Percentiles rank a stretch among this genome's conserved stretches.
Conservation (phyloP, 2,329 filamentous ascomycete genomes). For the Neonectria sp. region DNA sequence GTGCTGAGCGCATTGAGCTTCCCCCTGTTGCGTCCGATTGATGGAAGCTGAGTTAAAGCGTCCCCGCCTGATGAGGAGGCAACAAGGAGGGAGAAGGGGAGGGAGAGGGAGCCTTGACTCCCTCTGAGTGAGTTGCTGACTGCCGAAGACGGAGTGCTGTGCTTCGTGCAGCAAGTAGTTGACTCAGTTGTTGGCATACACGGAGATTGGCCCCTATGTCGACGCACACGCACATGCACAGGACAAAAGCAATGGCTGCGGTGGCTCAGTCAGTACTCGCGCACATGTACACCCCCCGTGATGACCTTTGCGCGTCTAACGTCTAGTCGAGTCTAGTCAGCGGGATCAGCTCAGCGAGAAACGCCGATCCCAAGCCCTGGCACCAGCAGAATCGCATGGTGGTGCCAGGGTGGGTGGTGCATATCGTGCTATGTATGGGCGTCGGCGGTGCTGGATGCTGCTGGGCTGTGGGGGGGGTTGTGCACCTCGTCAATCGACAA, state of each 20-base stretch:
- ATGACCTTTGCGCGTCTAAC: not conserved
- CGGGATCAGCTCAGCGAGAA: conserved; percentile 25
- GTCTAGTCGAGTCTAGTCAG: conserved; percentile 8
- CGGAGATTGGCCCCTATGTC: not conserved
- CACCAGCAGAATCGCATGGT: conserved; percentile 19
- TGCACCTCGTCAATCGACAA: conserved; percentile 42
- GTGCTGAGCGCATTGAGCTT: conserved; percentile 29
- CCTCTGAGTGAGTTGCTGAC: not conserved
- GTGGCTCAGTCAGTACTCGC: not conserved
- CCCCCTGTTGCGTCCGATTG: conserved; percentile 21
- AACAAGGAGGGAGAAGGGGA: not conserved
- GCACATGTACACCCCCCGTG: not conserved
- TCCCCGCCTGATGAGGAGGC: conserved; percentile 18
- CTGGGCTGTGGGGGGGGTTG: too few species aligned
- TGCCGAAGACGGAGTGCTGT: not conserved
- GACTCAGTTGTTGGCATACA: conserved; percentile 3
- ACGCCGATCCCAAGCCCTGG: conserved; percentile 24
- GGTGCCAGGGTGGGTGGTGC: conserved; percentile 14
- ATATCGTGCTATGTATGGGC: conserved; percentile 12
- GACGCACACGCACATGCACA: not conserved
- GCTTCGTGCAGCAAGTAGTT: not conserved
- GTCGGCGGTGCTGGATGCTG: not conserved
- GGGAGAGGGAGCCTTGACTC: not conserved
- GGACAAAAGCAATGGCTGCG: not conserved
- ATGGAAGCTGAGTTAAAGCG: conserved; percentile 18